Evolutionary conservation across 1,139 yeast genomes (phyloP), one percentile per base, ranked within the genome.

Genomic region (Diutina sp.): DNA sequence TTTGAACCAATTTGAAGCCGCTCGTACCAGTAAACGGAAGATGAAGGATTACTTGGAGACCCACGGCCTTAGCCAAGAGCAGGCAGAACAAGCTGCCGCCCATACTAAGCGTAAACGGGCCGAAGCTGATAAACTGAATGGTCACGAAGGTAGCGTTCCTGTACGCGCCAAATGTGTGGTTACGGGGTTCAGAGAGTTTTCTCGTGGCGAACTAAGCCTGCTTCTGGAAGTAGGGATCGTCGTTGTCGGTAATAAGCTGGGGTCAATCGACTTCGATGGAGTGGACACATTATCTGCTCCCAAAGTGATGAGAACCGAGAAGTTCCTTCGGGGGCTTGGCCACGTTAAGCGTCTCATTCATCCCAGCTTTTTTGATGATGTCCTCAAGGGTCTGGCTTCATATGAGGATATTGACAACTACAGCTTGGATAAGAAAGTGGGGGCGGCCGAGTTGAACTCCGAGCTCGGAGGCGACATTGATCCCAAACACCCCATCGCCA

Each of bases 271-370:
- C 47, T 69, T 69, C 41, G 60, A 58, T 50, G 57, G 57, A 1
- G 63, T 65, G 46, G 78, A 82, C 62, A 71, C 85, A 48, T 72
- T 87, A 9, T 74, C 91, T 18, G 93, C 97, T 0, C 96, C 97
- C 1, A 82, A 83, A 60, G 77, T 86, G 12, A 68, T 87, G 62
- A 78, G 98, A 61, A 93, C 98, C 0, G 96, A 87, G 59, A 93
- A 93, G 69, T 91, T 91, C 65, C 74, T 93, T 58, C 67, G 72
- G 44, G 69, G 79, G 58, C 65, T 76, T 57, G 67, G 74, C 58
- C 67, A 65, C 57, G 77, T 70, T 1, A 60, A 64, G 14, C 64
- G 67, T 32, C 75, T 85, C 18, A 61, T 81, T 1, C 80, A 79
- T 58, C 84, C 84, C 0, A 64, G 66, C n/a, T 80, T 73, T 58